Evolutionary conservation across 2,329 filamentous ascomycete species (phyloP).

Genomic region (Botryotinia globosa): DNA sequence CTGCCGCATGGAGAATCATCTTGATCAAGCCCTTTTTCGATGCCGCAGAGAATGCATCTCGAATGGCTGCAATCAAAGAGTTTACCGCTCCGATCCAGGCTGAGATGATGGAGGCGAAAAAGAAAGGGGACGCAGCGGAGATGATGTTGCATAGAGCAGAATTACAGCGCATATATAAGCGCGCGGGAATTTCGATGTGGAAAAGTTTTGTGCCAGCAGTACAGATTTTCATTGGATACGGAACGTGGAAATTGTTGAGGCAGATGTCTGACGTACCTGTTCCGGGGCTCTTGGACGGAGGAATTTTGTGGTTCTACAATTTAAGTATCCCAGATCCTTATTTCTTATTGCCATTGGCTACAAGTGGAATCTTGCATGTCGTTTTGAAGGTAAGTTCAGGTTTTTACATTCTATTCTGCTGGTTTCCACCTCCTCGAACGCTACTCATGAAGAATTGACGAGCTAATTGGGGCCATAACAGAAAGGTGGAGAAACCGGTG

Average conservation of each 20-base stretch:
- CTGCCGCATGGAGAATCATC: conserved; percentile 60
- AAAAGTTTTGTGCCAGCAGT: conserved; percentile 55
- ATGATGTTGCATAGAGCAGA: conserved; percentile 48
- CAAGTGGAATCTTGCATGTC: conserved; percentile 56
- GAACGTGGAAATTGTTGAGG: conserved; percentile 73
- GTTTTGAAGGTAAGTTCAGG: conserved; percentile 32
- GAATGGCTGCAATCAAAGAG: conserved; percentile 59
- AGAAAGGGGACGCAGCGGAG: conserved; percentile 46
- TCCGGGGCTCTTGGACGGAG: conserved; percentile 69
- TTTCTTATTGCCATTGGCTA: conserved; percentile 67
- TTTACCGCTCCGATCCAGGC: conserved; percentile 54
- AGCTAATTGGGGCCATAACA: conserved; percentile 30
- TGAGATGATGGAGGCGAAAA: conserved; percentile 46
- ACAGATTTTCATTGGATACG: conserved; percentile 71
- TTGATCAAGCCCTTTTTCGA: conserved; percentile 65
- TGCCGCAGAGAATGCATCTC: conserved; percentile 60
- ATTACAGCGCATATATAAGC: conserved; percentile 50
- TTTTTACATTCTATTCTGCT: background rate
- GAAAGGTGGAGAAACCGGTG: conserved; percentile 50
- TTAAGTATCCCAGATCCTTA: conserved; percentile 74
- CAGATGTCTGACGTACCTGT: conserved; percentile 77
- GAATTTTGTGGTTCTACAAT: conserved; percentile 75
- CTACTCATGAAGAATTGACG: background rate
- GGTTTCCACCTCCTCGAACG: background rate
- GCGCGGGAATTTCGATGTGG: conserved; percentile 52